These are phyloP conservation scores for Aspergillus sojae DNA, from an alignment of 2,329 filamentous ascomycete species.

Conservation along the genomic window DNA sequence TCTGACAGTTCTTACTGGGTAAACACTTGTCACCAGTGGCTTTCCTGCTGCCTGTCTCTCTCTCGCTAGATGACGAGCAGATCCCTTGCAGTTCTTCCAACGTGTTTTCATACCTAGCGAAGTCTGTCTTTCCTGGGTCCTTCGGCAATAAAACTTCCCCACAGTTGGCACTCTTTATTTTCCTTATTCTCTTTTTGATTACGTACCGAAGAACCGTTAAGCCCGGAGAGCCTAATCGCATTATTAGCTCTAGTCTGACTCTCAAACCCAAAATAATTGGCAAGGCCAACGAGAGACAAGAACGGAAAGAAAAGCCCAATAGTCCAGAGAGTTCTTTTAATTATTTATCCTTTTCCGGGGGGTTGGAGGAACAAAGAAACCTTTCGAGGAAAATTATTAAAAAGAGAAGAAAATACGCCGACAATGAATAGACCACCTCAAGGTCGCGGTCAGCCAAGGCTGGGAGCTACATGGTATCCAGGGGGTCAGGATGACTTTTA, in stretches of 20 bases:
- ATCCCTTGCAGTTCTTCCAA: background rate
- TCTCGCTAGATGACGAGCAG: background rate
- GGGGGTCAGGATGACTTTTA: conserved; percentile 70
- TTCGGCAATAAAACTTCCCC: background rate
- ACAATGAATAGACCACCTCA: conserved; percentile 42
- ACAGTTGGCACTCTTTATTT: background rate
- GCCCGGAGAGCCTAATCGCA: background rate
- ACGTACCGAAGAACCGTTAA: conserved; percentile 2
- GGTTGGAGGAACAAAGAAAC: background rate
- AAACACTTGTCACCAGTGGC: background rate
- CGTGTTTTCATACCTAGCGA: background rate
- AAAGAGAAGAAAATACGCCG: conserved; percentile 18
- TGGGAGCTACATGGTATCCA: conserved; percentile 69
- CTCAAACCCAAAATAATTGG: conserved; percentile 1
- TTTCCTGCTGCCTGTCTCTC: background rate
- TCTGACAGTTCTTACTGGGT: background rate
- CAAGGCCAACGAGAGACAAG: background rate
- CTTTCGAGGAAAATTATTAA: conserved; percentile 9
- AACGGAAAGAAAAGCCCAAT: conserved; percentile 5
- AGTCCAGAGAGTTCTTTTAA: background rate
- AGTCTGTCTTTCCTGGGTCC: background rate
- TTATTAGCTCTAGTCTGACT: conserved; percentile 3
- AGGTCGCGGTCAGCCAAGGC: conserved; percentile 42
- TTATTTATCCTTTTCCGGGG: background rate
- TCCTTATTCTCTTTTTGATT: background rate